phyloP scores from a whole-genome alignment of 1,284 basidiomycete species.

The Rhodotorula sp. region DNA sequence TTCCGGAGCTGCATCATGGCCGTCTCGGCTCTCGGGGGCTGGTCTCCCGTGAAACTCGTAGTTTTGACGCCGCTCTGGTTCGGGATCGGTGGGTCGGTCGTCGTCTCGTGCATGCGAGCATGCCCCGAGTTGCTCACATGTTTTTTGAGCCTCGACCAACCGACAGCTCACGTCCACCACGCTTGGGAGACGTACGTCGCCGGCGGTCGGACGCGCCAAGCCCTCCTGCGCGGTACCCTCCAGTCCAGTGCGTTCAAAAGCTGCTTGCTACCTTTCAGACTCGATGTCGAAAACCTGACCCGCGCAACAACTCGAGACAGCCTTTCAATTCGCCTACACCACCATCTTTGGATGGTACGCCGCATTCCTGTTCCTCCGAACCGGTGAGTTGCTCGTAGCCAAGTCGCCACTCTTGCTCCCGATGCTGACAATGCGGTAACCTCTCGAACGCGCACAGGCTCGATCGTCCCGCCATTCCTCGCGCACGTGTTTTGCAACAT shows the following conservation, averaged over 20 bases:
- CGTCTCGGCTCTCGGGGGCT: slow-evolving; percentile 67
- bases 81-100: slow-evolving; percentile 80
- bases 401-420: no score
- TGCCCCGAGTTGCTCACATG: neutral
- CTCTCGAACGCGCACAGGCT: slow-evolving; percentile 40
- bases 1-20: slow-evolving; percentile 83
- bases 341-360: slow-evolving; percentile 88
- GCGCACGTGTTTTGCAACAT: slow-evolving; percentile 90
- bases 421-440: neutral
- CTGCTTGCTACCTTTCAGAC: no score
- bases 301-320: slow-evolving; percentile 52
- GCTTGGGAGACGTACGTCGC: slow-evolving; percentile 77
- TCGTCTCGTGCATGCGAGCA: slow-evolving; percentile 63
- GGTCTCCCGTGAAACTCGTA: slow-evolving; percentile 61
- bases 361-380: slow-evolving; percentile 79
- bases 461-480: slow-evolving; percentile 58
- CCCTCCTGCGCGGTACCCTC: slow-evolving; percentile 63
- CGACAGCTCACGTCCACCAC: slow-evolving; percentile 86
- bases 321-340: slow-evolving; percentile 84
- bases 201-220: slow-evolving; percentile 63
- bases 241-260: slow-evolving; percentile 59
- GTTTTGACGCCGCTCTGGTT: slow-evolving; percentile 83
- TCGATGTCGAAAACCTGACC: neutral
- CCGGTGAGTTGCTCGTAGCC: slow-evolving; percentile 55
- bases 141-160: no score